phyloP scores from a whole-genome alignment of 2,329 filamentous ascomycete genomes.

The Cordyceps cicadae region DNA sequence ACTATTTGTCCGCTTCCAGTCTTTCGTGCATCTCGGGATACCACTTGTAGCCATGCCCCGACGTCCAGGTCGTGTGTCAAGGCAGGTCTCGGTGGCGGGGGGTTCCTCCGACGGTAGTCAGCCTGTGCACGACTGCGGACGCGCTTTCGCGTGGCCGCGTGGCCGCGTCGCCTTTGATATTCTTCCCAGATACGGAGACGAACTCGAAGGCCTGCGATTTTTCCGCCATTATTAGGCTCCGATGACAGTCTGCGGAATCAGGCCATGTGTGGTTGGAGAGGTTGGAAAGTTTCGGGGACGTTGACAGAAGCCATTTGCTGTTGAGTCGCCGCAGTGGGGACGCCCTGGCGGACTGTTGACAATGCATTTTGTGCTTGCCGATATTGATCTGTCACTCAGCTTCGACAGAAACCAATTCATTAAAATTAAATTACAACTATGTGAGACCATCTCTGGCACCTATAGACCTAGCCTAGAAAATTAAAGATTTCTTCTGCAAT shows the following conservation, averaged over 20 bases:
- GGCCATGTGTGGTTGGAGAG: background rate
- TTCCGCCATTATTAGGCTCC: background rate
- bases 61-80: background rate
- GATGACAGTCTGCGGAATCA: background rate
- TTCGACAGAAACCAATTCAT: too few relatives aligned
- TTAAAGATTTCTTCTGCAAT: too few relatives aligned
- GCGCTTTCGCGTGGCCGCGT: background rate
- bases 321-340: too few relatives aligned
- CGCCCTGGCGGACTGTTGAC: too few relatives aligned
- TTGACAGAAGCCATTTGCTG: too few relatives aligned
- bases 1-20: background rate
- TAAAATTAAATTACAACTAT: too few relatives aligned
- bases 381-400: too few relatives aligned
- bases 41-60: background rate
- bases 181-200: background rate
- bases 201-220: background rate
- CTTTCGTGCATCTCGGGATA: background rate
- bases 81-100: background rate
- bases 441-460: too few relatives aligned
- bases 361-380: too few relatives aligned
- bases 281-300: constrained; percentile 18
- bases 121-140: constrained; percentile 1
- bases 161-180: background rate
- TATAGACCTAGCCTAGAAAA: too few relatives aligned
- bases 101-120: background rate